A percentile compares a stretch with the other conserved stretches of the same genome.
Conservation (phyloP, 495 filamentous ascomycete species). For the Penicillium angulare region DNA sequence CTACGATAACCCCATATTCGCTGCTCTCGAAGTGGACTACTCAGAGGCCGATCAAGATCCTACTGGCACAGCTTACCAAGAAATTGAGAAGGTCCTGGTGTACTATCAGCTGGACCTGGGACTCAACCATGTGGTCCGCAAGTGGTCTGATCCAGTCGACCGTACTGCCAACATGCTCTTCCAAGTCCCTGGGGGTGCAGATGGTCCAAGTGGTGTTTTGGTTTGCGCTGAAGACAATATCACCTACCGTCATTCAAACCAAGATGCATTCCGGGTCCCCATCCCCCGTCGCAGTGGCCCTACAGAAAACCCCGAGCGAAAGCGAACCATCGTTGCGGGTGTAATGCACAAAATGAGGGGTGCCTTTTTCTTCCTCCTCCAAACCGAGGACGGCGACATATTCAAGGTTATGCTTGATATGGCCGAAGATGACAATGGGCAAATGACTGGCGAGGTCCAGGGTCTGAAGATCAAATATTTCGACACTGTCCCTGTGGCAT, state of each 20-base stretch:
- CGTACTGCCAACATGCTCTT: conserved; percentile 87
- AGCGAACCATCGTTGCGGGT: conserved; percentile 79
- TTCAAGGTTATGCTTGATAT: conserved; percentile 96
- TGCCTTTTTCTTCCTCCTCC: conserved; percentile 97
- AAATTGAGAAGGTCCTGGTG: conserved; percentile 84
- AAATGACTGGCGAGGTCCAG: conserved; percentile 74
- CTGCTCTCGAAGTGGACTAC: conserved; percentile 91
- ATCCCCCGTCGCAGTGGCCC: conserved; percentile 83
- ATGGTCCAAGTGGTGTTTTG: conserved; percentile 91
- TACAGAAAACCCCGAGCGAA: conserved; percentile 89
- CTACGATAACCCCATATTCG: conserved; percentile 95
- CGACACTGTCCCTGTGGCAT: conserved; percentile 87
- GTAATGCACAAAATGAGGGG: conserved; percentile 96
- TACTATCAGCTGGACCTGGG: conserved; percentile 98
- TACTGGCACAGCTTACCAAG: conserved; percentile 74
- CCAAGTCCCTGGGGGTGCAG: conserved; percentile 90
- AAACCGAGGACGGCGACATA: conserved; percentile 93
- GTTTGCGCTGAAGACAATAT: conserved; percentile 94
- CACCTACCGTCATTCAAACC: conserved; percentile 91
- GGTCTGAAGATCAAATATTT: conserved; percentile 95
- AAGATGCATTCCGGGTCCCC: conserved; percentile 81
- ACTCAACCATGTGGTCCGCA: conserved; percentile 93
- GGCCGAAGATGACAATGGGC: conserved; percentile 75
- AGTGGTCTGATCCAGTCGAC: conserved; percentile 92
- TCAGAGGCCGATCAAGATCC: conserved; percentile 88